Evolutionary conservation across 2,329 filamentous ascomycete genomes (phyloP).

Genomic region (Neofusicoccum sp.): DNA sequence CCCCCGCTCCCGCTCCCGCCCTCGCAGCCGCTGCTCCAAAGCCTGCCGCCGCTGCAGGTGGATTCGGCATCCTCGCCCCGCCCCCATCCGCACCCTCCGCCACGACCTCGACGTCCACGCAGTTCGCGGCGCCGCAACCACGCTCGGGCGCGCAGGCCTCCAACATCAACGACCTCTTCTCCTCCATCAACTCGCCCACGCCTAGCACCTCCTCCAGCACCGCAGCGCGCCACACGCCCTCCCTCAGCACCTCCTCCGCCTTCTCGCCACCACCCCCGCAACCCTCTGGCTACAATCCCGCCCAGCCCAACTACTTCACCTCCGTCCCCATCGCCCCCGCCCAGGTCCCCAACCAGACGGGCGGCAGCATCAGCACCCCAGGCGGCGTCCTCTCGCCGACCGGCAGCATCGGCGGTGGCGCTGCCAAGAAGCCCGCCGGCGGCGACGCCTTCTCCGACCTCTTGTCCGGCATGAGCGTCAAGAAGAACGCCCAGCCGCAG

Average conservation of each 20-base stretch:
- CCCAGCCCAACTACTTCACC: conserved; percentile 93
- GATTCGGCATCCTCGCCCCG: conserved; percentile 30
- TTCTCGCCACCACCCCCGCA: conserved; percentile 44
- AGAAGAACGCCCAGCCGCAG: conserved; percentile 65
- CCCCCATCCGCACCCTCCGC: conserved; percentile 24
- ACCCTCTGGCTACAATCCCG: conserved; percentile 69
- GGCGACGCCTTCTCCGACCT: conserved; percentile 89
- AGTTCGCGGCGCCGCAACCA: conserved; percentile 81
- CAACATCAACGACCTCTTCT: conserved; percentile 79
- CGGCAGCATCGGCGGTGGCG: conserved; percentile 35
- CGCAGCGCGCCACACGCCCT: conserved; percentile 44
- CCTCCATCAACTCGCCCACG: conserved; percentile 75
- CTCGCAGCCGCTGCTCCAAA: conserved; percentile 36
- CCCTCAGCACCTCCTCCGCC: conserved; percentile 41
- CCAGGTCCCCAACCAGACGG: conserved; percentile 36
- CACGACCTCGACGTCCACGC: conserved; percentile 58
- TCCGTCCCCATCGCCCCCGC: conserved; percentile 60
- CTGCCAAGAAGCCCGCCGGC: conserved; percentile 54
- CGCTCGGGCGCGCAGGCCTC: conserved; percentile 80
- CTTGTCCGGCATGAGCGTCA: conserved; percentile 70
- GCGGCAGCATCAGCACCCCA: conserved; percentile 41
- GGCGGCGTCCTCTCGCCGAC: conserved; percentile 42
- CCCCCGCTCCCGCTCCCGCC: conserved; percentile 57
- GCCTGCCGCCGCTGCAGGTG: conserved; percentile 28
- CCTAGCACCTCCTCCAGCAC: conserved; percentile 55